These are phyloP conservation scores for Phytophthora palmivora DNA, from an alignment of 352 stramenopile species.

Conservation along the genomic window DNA sequence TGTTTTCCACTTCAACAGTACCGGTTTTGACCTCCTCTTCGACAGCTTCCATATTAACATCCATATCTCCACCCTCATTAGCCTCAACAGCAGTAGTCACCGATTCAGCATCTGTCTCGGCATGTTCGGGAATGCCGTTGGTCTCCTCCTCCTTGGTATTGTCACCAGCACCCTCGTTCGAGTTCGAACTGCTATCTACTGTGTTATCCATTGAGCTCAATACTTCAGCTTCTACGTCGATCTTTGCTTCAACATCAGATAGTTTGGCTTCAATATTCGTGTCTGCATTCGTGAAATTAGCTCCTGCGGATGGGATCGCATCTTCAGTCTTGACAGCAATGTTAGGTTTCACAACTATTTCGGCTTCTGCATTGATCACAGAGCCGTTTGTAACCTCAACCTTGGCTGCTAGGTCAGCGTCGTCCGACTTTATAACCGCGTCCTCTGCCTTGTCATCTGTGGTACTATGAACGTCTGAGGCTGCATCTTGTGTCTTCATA, in stretches of 20 bases:
- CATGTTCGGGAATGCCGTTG: slow-evolving; percentile 10
- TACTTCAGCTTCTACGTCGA: neutral
- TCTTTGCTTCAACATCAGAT: neutral
- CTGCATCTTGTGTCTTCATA: slow-evolving; percentile 5
- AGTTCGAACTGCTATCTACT: neutral
- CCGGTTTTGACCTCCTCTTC: slow-evolving; percentile 9
- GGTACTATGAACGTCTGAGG: neutral
- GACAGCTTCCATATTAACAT: slow-evolving; percentile 32
- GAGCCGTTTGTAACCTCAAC: slow-evolving; percentile 10
- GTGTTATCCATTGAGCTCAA: neutral
- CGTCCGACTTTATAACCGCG: neutral
- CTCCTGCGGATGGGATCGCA: neutral
- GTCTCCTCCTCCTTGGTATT: slow-evolving; percentile 10
- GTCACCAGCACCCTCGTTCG: neutral
- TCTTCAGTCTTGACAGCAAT: neutral
- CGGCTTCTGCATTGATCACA: slow-evolving; percentile 3
- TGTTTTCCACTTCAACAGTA: slow-evolving; percentile 5
- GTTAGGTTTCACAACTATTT: slow-evolving; percentile 1
- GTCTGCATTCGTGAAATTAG: neutral
- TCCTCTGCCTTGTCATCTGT: neutral
- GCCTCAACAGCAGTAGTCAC: slow-evolving; percentile 14
- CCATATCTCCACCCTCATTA: slow-evolving; percentile 14
- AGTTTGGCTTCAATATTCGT: neutral
- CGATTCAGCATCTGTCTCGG: slow-evolving; percentile 28
- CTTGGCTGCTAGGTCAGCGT: neutral